Conservation (phyloP, 192 early-diverging fungal genomes). For the Coemansia aciculifera region DNA sequence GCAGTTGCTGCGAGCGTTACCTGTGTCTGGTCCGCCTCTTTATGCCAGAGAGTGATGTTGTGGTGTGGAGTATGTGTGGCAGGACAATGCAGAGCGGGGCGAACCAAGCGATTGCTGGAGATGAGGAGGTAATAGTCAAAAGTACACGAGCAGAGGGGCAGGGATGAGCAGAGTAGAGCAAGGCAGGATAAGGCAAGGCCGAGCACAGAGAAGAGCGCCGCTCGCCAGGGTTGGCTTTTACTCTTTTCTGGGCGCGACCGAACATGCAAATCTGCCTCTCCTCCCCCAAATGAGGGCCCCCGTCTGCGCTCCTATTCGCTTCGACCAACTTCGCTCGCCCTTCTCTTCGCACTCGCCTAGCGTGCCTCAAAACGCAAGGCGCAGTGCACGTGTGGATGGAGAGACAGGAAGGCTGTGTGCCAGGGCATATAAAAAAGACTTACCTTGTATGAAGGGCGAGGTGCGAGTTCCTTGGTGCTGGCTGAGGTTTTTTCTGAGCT, state of each 20-base stretch:
- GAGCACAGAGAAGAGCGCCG: slow-evolving; percentile 4
- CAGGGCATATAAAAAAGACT: background rate
- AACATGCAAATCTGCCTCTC: slow-evolving; percentile 12
- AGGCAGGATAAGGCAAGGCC: background rate
- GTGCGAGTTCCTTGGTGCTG: background rate
- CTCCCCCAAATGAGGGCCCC: slow-evolving; percentile 2
- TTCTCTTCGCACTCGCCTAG: background rate
- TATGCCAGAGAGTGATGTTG: slow-evolving; percentile 3
- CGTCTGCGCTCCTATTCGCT: background rate
- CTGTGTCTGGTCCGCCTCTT: slow-evolving; percentile 27
- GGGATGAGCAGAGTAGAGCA: background rate
- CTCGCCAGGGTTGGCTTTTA: background rate
- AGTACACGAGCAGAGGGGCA: background rate
- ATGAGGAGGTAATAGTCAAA: background rate
- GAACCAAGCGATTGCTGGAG: background rate
- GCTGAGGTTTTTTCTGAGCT: background rate
- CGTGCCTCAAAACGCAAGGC: slow-evolving; percentile 15
- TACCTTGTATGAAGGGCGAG: background rate
- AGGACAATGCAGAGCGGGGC: slow-evolving; percentile 8
- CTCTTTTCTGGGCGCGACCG: slow-evolving; percentile 1
- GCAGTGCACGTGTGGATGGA: slow-evolving; percentile 10
- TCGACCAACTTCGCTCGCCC: no score
- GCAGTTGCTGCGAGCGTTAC: slow-evolving; percentile 27
- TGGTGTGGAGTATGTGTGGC: slow-evolving; percentile 4
- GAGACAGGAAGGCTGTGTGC: background rate